phyloP scores from a whole-genome alignment of 1,284 basidiomycete genomes.

The Mycena citricolor region DNA sequence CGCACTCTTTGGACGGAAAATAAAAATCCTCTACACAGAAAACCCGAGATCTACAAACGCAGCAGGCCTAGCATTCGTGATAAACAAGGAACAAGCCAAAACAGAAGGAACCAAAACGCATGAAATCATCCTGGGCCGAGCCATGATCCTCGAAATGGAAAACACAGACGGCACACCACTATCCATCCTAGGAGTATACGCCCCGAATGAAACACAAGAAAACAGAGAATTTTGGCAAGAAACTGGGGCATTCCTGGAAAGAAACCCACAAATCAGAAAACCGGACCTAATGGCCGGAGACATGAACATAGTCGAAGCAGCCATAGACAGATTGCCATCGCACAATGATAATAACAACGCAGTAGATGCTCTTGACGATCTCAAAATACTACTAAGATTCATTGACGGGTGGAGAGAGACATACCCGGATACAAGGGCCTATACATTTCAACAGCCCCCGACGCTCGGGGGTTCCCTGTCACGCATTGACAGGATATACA shows the following conservation, averaged over 20 bases:
- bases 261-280: background rate
- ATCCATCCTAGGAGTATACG: background rate
- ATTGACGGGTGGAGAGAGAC: slow-evolving; percentile 32
- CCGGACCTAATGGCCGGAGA: slow-evolving; percentile 32
- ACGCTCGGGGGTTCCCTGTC: slow-evolving; percentile 20
- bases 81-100: background rate
- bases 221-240: background rate
- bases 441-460: slow-evolving; percentile 24
- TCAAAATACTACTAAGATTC: slow-evolving; percentile 22
- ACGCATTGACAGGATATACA: slow-evolving; percentile 34
- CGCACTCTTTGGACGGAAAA: slow-evolving; percentile 5
- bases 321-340: slow-evolving; percentile 28
- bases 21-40: slow-evolving; percentile 14
- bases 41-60: background rate
- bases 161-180: background rate
- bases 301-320: slow-evolving; percentile 35
- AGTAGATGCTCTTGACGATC: slow-evolving; percentile 17
- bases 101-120: background rate
- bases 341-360: background rate
- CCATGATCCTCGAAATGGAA: background rate
- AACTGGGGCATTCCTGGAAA: background rate
- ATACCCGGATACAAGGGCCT: slow-evolving; percentile 25
- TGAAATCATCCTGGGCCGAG: slow-evolving; percentile 2
- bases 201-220: background rate
- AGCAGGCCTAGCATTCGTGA: slow-evolving; percentile 10